Base-by-base conservation (phyloP, 106 monocot species). In the Acorus gramineus region DNA sequence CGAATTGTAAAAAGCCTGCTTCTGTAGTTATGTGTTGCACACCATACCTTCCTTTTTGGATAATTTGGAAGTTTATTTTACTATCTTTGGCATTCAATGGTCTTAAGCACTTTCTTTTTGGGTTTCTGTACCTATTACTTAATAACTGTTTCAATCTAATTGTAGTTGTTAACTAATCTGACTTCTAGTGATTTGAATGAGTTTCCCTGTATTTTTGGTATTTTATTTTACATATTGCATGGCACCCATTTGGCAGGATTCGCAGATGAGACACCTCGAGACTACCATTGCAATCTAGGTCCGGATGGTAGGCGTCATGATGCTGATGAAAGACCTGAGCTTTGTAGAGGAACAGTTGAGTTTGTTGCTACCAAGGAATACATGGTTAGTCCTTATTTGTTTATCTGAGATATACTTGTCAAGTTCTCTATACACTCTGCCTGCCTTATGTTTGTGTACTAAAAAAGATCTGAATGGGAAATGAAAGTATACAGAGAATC, bases 301-400 rank as follows among this genome's bases (percentile, higher is more conserved):
- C 92, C 92, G 56, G 92, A 99, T 81, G 87, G 85, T 46, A 85
- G 98, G 72, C 78, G 98, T 3, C 87, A 85, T n/a, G 98, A 99
- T 89, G 98, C 89, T 62, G 92, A 92, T 78, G 98, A 92, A 81
- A 85, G 98, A 58, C 92, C 92, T 69, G 98, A 99, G 60, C 56
- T 99, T 47, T 99, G 89, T 65, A 86, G 92, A 83, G 98, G 98
- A 71, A 80, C 92, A 11, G 92, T 99, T 73, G 98, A 99, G 77
- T 99, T 99, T 89, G 83, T 99, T 70, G 98, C 98, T 61, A 89
- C 92, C 6, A 99, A 92, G 69, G 98, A 99, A 79, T 99, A 78
- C 64, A 85, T 99, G 98, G 96, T 98, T 42, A 59, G 4, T 14
- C 42, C 43, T 59, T 28, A 42, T 42, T 42, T 13, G 3, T 59